phyloP scores from a whole-genome alignment of 2,329 filamentous ascomycete genomes.

The Aureobasidium zeae region DNA sequence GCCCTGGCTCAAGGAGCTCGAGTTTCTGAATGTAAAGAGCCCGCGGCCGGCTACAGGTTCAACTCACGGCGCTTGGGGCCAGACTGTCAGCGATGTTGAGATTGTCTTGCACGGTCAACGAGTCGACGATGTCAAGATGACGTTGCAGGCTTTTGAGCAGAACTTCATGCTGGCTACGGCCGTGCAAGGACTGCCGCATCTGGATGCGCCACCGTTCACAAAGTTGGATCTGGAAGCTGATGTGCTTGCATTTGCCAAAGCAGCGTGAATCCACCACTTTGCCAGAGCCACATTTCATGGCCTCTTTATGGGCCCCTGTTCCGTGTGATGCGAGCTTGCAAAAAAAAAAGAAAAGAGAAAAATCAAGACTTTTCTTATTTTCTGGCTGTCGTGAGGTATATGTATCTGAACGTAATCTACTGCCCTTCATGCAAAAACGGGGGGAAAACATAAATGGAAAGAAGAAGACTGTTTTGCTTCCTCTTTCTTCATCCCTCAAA shows the following conservation, averaged over 20 bases:
- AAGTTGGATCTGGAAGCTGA: conserved; percentile 26
- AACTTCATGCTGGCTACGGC: conserved; percentile 52
- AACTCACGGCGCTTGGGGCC: conserved; percentile 39
- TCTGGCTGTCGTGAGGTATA: too few species aligned
- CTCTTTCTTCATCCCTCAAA: conserved; percentile 9
- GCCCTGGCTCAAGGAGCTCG: conserved; percentile 59
- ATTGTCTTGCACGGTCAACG: conserved; percentile 40
- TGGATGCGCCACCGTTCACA: conserved; percentile 27
- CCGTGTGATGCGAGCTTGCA: too few species aligned
- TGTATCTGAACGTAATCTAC: too few species aligned
- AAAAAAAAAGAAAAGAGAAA: too few species aligned
- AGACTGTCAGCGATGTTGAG: conserved; percentile 39
- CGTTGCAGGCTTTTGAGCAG: conserved; percentile 49
- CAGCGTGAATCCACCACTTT: too few species aligned
- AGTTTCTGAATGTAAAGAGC: conserved; percentile 56
- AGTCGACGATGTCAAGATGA: conserved; percentile 46
- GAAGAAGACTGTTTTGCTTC: conserved; percentile 24
- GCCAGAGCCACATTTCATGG: too few species aligned
- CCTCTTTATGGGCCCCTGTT: too few species aligned
- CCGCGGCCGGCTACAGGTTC: conserved; percentile 38
- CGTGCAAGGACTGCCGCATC: conserved; percentile 29
- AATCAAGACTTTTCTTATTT: too few species aligned
- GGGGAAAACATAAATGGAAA: too few species aligned
- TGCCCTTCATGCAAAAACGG: too few species aligned
- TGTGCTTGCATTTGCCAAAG: conserved; percentile 20